phyloP scores from a whole-genome alignment of 2,329 filamentous ascomycete species.

The Penicillium sp. region DNA sequence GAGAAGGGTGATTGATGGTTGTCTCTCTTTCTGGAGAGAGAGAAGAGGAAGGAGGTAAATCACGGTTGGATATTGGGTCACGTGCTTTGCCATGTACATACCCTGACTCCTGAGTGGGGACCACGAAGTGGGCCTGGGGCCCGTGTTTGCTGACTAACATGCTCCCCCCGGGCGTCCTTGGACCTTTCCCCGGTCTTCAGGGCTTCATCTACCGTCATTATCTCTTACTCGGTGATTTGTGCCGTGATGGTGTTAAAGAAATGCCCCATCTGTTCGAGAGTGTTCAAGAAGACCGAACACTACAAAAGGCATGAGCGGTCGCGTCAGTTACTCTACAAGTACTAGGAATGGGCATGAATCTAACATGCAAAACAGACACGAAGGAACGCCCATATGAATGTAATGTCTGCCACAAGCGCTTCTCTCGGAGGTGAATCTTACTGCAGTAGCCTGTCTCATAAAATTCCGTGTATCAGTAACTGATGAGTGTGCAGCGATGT shows the following conservation, averaged over 20 bases:
- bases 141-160: slow-evolving; percentile 3
- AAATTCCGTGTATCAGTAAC: background rate
- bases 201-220: background rate
- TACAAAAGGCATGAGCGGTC: slow-evolving; percentile 55
- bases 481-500: slow-evolving; percentile 42
- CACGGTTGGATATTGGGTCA: no score
- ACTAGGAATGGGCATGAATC: background rate
- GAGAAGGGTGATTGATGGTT: no score
- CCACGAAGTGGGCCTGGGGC: no score
- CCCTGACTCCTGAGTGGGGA: no score
- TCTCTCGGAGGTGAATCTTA: slow-evolving; percentile 49
- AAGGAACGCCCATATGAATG: slow-evolving; percentile 55
- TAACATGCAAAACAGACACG: slow-evolving; percentile 43
- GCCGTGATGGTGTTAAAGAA: slow-evolving; percentile 43
- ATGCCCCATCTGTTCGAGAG: slow-evolving; percentile 50
- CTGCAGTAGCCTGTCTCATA: background rate
- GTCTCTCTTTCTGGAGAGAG: no score
- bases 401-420: slow-evolving; percentile 52
- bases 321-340: slow-evolving; percentile 41
- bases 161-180: background rate
- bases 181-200: background rate
- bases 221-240: slow-evolving; percentile 9
- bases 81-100: no score
- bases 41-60: no score
- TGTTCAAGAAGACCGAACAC: slow-evolving; percentile 56